Evolutionary conservation across 192 early-diverging fungal species (phyloP).

Genomic region (Backusella parvicylindrica): DNA sequence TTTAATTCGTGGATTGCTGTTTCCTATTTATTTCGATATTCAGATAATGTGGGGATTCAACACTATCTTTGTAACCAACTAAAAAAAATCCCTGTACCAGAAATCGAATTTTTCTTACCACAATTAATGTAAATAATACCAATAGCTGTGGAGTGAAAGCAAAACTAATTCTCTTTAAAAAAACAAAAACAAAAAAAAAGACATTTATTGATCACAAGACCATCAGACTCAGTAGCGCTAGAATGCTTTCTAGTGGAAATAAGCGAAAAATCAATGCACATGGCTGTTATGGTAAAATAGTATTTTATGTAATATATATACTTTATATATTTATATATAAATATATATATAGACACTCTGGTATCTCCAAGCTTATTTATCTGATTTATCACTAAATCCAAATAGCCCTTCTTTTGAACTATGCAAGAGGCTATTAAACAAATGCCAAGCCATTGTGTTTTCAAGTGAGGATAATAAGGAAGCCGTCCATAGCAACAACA

Average conservation of each 20-base stretch:
- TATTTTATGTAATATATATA: background rate
- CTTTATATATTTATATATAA: background rate
- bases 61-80: slow-evolving; percentile 89
- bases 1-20: slow-evolving; percentile 92
- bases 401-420: slow-evolving; percentile 65
- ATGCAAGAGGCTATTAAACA: slow-evolving; percentile 86
- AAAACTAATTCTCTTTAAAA: background rate
- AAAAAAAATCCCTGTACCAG: slow-evolving; percentile 72
- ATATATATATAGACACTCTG: slow-evolving; percentile 67
- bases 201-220: slow-evolving; percentile 80
- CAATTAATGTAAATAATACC: slow-evolving; percentile 69
- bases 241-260: slow-evolving; percentile 78
- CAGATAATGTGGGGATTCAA: slow-evolving; percentile 81
- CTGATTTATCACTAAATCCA: slow-evolving; percentile 63
- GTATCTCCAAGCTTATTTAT: slow-evolving; percentile 88
- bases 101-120: slow-evolving; percentile 90
- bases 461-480: slow-evolving; percentile 25
- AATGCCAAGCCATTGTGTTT: slow-evolving; percentile 87
- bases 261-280: slow-evolving; percentile 75
- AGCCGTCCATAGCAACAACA: too few species aligned
- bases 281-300: slow-evolving; percentile 73
- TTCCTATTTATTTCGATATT: slow-evolving; percentile 88
- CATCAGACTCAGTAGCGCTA: slow-evolving; percentile 74
- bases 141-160: background rate
- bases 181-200: too few species aligned